Conservation (phyloP, 305 asterid species). For the Euphrasia arctica region DNA sequence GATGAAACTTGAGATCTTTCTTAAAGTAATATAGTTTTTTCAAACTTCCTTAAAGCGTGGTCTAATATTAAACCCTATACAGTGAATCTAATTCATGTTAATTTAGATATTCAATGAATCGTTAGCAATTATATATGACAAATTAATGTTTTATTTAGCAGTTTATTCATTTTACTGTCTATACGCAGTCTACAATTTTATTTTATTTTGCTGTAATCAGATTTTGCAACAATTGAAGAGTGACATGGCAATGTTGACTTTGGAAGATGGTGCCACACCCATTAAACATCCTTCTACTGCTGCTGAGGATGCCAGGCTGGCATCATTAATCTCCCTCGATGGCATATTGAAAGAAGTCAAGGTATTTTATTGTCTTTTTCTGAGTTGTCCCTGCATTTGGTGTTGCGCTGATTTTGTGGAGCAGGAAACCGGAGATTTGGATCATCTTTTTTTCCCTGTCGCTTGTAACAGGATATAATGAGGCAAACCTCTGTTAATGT, state of each 20-base stretch:
- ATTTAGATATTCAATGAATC: not conserved
- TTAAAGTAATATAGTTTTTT: not conserved
- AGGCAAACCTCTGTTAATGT: constrained; percentile 69
- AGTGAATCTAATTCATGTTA: constrained; percentile 13
- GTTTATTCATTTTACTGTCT: constrained; percentile 6
- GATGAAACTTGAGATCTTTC: constrained; percentile 7
- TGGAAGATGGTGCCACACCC: constrained; percentile 80
- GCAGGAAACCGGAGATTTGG: constrained; percentile 22
- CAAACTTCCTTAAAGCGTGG: constrained; percentile 12
- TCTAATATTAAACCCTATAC: constrained; percentile 10
- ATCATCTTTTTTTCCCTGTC: not conserved
- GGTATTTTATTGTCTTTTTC: constrained; percentile 42
- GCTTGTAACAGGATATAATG: constrained; percentile 63
- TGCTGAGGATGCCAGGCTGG: constrained; percentile 96
- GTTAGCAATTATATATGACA: not conserved
- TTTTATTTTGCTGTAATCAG: constrained; percentile 38
- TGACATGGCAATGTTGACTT: constrained; percentile 64
- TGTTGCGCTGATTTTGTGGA: constrained; percentile 21
- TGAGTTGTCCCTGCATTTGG: constrained; percentile 17
- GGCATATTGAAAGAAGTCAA: constrained; percentile 89
- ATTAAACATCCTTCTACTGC: constrained; percentile 93
- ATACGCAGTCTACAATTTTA: constrained; percentile 8
- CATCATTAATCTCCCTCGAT: constrained; percentile 92
- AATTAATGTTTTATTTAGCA: constrained; percentile 1
- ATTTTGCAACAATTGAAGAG: constrained; percentile 91